phyloP scores from a whole-genome alignment of 768 basidiomycete species.

The Suillus variegatus region DNA sequence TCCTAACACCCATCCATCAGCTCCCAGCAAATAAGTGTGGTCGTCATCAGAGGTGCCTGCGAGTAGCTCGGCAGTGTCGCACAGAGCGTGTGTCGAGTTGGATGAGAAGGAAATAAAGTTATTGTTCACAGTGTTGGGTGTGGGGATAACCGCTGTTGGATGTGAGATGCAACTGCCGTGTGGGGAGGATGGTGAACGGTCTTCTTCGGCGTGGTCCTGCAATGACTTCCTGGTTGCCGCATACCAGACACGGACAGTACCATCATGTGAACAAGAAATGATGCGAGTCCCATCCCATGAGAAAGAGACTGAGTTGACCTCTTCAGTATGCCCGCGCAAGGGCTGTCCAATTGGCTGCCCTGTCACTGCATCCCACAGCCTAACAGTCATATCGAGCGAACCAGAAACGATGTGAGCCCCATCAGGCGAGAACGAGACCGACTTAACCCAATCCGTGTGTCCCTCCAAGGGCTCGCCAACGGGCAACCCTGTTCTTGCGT shows the following conservation, averaged over 20 bases:
- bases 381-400: neutral
- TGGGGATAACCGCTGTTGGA: too few species aligned
- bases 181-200: neutral
- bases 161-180: neutral
- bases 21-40: neutral
- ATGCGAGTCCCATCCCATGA: constrained; percentile 16
- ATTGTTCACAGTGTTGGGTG: too few species aligned
- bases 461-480: too few species aligned
- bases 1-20: neutral
- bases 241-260: too few species aligned
- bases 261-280: neutral
- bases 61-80: neutral
- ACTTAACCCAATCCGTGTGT: too few species aligned
- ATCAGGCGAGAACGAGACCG: too few species aligned
- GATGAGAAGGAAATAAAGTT: too few species aligned
- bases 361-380: constrained; percentile 9
- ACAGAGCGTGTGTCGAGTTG: neutral
- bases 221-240: too few species aligned
- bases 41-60: neutral
- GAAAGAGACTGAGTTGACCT: constrained; percentile 17
- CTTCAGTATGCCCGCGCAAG: constrained; percentile 13
- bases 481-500: too few species aligned
- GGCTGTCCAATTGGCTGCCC: neutral
- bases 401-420: too few species aligned
- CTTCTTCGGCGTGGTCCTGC: too few species aligned